These are phyloP conservation scores for Parascedosporium putredinis DNA, from an alignment of 2,329 filamentous ascomycete species.

Conservation along the genomic window DNA sequence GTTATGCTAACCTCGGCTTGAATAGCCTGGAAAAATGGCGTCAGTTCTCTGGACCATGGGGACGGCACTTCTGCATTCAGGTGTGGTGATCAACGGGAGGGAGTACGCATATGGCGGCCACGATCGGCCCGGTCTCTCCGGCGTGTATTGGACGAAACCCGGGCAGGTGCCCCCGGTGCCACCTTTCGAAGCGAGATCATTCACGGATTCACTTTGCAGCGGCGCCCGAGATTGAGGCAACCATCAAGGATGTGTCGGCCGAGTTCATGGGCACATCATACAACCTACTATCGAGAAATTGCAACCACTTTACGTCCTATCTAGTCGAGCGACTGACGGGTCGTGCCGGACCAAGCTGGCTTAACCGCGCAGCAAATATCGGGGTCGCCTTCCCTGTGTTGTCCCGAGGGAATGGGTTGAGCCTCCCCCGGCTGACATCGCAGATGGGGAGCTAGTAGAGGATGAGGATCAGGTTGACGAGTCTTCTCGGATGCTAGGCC, in stretches of 20 bases:
- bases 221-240: constrained; percentile 57
- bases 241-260: constrained; percentile 58
- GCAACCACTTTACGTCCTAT: constrained; percentile 78
- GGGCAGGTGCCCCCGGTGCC: constrained; percentile 64
- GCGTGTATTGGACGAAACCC: constrained; percentile 75
- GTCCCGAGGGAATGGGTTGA: constrained; percentile 76
- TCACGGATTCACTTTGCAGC: constrained; percentile 69
- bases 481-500: constrained; percentile 47
- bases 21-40: constrained; percentile 61
- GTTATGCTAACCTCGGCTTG: not conserved
- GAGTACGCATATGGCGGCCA: constrained; percentile 86
- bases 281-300: constrained; percentile 74
- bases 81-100: constrained; percentile 66
- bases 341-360: constrained; percentile 59
- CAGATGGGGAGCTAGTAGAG: constrained; percentile 58
- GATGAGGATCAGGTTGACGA: constrained; percentile 41
- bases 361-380: constrained; percentile 77
- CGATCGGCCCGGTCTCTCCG: constrained; percentile 57
- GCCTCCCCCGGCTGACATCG: constrained; percentile 64
- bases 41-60: constrained; percentile 69
- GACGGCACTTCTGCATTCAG: constrained; percentile 69
- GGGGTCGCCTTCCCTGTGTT: constrained; percentile 73
- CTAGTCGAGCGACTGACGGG: constrained; percentile 66
- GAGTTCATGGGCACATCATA: constrained; percentile 68
- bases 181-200: constrained; percentile 66